Evolutionary conservation across 2,329 filamentous ascomycete species (phyloP), one percentile per base, ranked within the genome.

Genomic region (Beauveria australis): DNA sequence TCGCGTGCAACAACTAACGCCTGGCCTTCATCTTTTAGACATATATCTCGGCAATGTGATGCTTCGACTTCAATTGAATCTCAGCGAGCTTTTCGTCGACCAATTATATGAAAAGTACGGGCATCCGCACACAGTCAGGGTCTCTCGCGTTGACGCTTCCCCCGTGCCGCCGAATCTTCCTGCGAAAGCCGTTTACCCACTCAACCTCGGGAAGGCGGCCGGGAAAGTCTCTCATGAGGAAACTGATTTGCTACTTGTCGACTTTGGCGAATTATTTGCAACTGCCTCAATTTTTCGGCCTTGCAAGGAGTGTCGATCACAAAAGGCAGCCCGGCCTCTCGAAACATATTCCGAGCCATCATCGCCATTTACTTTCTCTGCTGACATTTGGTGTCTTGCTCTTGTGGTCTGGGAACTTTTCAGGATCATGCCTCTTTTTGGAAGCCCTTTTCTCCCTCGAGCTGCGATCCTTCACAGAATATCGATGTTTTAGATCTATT

Each of bases 261-360:
- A 75, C 63, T 75, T 73, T 66, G 71, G 71, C n/a, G 69, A 72
- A 53, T 64, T 70, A 4, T 73, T 72, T 61, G 37, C 64, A 2
- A 67, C 70, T 18, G 61, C 51, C 16, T 62, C 49, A 24, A 64
- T 69, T 1, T 2, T 43, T 52, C 68, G 68, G 26, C 62, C 56
- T 9, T 67, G 70, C 8, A 53, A 67, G 53, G 57, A 64, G 44
- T 67, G 65, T 44, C 62, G 63, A 19, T 63, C 57, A 3, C 64
- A 66, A 14, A 22, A 61, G n/a, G 65, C 60, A 16, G 55, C 59
- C 7, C 63, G 51, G 19, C 57, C 63, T 7, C 58, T 61, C 10
- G 58, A 64, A 26, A 41, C 52, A 1, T 58, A 52, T 2, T 64
- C 63, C 41, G 60, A 57, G 22, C 55, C 60, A 10, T 41, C 44